phyloP scores from a whole-genome alignment of 495 filamentous ascomycete species.

The Aspergillus diversus region DNA sequence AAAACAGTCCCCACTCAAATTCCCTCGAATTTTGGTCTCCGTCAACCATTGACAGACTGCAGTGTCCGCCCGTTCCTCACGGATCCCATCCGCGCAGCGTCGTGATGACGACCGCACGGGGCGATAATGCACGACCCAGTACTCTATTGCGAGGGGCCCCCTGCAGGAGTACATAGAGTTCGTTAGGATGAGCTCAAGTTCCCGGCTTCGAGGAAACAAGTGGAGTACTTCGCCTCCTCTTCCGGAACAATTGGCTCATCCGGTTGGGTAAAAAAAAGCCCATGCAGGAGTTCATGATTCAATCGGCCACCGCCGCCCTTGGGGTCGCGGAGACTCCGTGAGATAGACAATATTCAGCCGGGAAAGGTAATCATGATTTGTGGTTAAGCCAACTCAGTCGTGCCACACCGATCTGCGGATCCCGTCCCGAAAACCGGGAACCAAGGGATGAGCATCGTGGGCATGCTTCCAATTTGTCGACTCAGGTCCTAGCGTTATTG shows the following conservation, averaged over 20 bases:
- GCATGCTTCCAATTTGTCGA: constrained; percentile 6
- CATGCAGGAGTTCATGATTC: not conserved
- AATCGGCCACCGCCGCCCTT: not conserved
- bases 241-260: not conserved
- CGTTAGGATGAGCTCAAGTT: not conserved
- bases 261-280: constrained; percentile 1
- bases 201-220: constrained; percentile 6
- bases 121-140: constrained; percentile 5
- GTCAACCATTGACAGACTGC: constrained; percentile 2
- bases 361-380: not conserved
- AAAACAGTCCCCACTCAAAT: not conserved
- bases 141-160: constrained; percentile 4
- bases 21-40: not conserved
- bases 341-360: not conserved
- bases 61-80: not conserved
- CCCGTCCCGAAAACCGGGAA: not conserved
- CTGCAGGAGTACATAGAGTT: constrained; percentile 1
- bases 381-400: not conserved
- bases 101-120: not conserved
- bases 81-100: not conserved
- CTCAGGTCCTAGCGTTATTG: not conserved
- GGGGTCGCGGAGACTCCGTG: not conserved
- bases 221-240: not conserved
- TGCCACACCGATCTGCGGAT: constrained; percentile 2
- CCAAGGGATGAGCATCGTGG: not conserved